Conservation (phyloP, 495 filamentous ascomycete species). For the Glutinoglossum americanum region DNA sequence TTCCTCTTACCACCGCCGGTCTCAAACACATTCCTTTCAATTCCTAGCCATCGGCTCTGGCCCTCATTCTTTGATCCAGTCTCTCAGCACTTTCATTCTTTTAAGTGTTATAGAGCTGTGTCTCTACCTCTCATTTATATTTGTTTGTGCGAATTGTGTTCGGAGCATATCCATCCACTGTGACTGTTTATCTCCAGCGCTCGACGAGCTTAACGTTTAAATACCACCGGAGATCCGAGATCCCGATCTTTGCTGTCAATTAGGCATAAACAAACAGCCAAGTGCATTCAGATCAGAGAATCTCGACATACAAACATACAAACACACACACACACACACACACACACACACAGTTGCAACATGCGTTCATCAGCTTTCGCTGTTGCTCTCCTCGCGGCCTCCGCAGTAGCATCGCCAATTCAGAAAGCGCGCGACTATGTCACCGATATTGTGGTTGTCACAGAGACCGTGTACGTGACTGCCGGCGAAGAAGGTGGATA, state of each 20-base stretch:
- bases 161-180: background rate
- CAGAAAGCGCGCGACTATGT: constrained; percentile 30
- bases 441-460: constrained; percentile 27
- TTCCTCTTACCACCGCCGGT: constrained; percentile 1
- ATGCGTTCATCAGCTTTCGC: constrained; percentile 52
- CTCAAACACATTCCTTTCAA: constrained; percentile 5
- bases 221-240: background rate
- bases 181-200: background rate
- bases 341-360: no score
- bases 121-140: background rate
- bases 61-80: background rate
- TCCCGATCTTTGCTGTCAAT: constrained; percentile 3
- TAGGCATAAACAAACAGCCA: background rate
- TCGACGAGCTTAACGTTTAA: background rate
- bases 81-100: constrained; percentile 2
- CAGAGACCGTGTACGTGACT: constrained; percentile 36
- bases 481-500: constrained; percentile 19
- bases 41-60: background rate
- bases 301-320: background rate
- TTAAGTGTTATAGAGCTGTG: background rate
- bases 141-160: background rate
- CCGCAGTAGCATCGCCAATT: constrained; percentile 36
- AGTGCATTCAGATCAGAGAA: background rate
- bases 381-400: constrained; percentile 36
- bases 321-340: no score